Conservation (phyloP, 208 protist genomes). For the Trichomonas vaginalis region DNA sequence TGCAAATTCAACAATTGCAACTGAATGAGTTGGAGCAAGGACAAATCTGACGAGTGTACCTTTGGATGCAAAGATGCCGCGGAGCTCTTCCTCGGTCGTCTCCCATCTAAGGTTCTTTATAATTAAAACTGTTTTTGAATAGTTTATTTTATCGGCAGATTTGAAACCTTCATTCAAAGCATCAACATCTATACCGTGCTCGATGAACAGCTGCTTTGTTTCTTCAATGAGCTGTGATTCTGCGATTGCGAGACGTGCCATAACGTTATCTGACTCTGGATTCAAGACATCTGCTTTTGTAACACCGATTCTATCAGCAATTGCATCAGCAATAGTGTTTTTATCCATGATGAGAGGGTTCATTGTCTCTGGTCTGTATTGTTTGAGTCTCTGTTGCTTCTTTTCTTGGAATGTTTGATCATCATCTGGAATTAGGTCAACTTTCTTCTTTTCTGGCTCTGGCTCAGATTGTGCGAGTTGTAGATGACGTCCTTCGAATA, state of each 20-base stretch:
- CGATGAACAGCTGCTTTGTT: not conserved
- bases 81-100: not conserved
- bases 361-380: not conserved
- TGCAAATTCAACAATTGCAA: not conserved
- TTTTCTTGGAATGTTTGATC: not conserved
- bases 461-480: not conserved
- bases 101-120: not conserved
- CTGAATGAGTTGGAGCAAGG: not conserved
- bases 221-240: not conserved
- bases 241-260: not conserved
- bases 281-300: not conserved
- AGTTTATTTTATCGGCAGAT: not conserved
- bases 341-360: not conserved
- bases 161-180: not conserved
- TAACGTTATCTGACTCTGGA: not conserved
- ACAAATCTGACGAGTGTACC: not conserved
- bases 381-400: not conserved
- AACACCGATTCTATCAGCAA: not conserved
- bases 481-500: not conserved
- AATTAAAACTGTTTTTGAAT: not conserved
- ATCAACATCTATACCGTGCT: not conserved
- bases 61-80: not conserved
- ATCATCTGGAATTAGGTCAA: not conserved
- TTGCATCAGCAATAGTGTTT: not conserved
- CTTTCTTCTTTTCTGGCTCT: not conserved